A percentile compares a stretch with the other conserved stretches of the same genome.
Conservation (phyloP, 495 filamentous ascomycete genomes). For the Bryoglossum gracile region DNA sequence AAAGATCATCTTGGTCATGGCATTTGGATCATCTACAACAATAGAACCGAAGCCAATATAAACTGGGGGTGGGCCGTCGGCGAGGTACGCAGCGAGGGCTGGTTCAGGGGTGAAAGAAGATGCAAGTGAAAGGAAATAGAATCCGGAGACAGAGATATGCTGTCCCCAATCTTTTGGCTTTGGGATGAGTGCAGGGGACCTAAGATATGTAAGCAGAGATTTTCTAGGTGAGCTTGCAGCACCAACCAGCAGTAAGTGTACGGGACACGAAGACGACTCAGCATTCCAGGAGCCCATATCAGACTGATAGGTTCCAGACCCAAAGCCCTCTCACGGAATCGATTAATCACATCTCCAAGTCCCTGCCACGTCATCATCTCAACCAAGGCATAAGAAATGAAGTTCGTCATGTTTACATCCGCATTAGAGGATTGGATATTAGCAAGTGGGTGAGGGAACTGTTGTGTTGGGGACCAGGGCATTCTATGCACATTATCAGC, state of each 20-base stretch:
- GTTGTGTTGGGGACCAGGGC: constrained; percentile 49
- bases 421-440: constrained; percentile 46
- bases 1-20: constrained; percentile 59
- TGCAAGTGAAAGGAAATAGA: constrained; percentile 62
- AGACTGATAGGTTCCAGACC: constrained; percentile 60
- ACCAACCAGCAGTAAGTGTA: constrained; percentile 69
- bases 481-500: constrained; percentile 35
- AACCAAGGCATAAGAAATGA: constrained; percentile 64
- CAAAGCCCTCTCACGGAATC: constrained; percentile 57
- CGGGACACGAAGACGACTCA: constrained; percentile 59
- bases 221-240: background rate
- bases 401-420: constrained; percentile 56
- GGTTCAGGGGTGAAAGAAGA: constrained; percentile 56
- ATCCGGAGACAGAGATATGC: constrained; percentile 66
- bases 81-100: constrained; percentile 57
- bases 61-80: constrained; percentile 58
- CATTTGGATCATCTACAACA: constrained; percentile 66
- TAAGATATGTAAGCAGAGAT: constrained; percentile 17
- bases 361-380: constrained; percentile 81
- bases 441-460: constrained; percentile 49
- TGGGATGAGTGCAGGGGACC: constrained; percentile 68
- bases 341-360: constrained; percentile 68
- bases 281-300: constrained; percentile 58
- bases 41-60: constrained; percentile 84
- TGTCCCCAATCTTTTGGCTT: constrained; percentile 71